Conservation (phyloP, 2,329 filamentous ascomycete genomes). For the Apiospora kogelbergensis region DNA sequence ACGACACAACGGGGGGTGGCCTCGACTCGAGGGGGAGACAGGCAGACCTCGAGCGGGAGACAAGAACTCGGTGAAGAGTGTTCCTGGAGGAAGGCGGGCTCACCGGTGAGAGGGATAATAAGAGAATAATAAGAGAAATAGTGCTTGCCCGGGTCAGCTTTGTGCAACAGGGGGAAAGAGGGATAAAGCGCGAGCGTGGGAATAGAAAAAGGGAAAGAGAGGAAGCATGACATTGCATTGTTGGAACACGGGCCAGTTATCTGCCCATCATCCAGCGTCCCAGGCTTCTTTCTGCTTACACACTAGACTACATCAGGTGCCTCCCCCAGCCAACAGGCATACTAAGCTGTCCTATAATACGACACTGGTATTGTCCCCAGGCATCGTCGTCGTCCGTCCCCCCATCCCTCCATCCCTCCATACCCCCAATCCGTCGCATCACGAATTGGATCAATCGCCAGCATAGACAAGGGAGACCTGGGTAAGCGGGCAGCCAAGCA, state of each 20-base stretch:
- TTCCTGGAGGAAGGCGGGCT: neutral
- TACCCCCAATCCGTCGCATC: neutral
- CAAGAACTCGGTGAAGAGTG: neutral
- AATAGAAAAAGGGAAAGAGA: conserved; percentile 4
- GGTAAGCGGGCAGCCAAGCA: neutral
- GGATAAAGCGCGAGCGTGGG: conserved; percentile 6
- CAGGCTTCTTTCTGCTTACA: neutral
- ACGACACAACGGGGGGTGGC: neutral
- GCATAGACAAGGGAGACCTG: neutral
- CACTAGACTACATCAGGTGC: conserved; percentile 4
- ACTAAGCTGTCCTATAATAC: neutral
- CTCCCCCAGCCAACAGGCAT: neutral
- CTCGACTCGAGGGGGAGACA: neutral
- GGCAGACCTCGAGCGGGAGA: neutral
- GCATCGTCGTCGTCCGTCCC: neutral
- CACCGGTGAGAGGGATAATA: conserved; percentile 8
- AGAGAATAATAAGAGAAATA: conserved; percentile 7
- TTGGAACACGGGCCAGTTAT: conserved; percentile 8
- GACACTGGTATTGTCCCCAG: neutral
- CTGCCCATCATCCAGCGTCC: conserved; percentile 1
- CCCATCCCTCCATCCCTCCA: neutral
- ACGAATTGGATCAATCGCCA: neutral
- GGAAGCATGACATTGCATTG: conserved; percentile 6
- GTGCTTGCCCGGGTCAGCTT: conserved; percentile 4
- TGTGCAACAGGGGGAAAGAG: conserved; percentile 7